phyloP scores from a whole-genome alignment of 139 green algal species.

The Picochlorum sp. region DNA sequence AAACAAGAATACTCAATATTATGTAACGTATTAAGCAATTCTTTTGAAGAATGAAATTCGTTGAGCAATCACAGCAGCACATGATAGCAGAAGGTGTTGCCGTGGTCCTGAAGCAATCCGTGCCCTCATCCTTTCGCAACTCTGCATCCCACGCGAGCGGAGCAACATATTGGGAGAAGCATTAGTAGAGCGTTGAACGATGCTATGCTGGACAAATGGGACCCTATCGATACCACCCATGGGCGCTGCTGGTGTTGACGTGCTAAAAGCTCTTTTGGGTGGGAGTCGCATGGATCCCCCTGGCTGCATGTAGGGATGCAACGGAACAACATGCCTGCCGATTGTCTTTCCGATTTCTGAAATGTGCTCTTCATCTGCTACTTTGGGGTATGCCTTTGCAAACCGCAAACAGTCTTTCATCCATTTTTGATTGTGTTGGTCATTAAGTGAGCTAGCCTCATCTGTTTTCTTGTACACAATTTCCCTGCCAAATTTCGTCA shows the following conservation, averaged over 20 bases:
- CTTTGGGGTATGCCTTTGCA: conserved; percentile 13
- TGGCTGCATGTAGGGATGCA: conserved; percentile 20
- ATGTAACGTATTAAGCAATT: too few relatives aligned
- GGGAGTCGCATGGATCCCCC: neutral
- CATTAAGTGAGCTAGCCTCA: neutral
- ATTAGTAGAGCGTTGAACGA: too few relatives aligned
- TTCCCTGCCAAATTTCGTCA: conserved; percentile 29
- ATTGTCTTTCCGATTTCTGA: neutral
- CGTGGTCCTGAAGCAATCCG: too few relatives aligned
- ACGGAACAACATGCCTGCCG: conserved; percentile 12
- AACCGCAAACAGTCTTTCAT: conserved; percentile 9
- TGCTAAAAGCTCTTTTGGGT: neutral
- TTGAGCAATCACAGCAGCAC: too few relatives aligned
- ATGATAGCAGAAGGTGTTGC: too few relatives aligned
- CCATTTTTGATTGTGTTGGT: conserved; percentile 13
- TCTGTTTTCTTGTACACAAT: conserved; percentile 14
- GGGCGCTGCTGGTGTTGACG: neutral
- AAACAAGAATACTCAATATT: too few relatives aligned
- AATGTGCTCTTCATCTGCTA: conserved; percentile 4
- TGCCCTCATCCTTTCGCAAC: too few relatives aligned
- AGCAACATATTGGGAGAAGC: too few relatives aligned
- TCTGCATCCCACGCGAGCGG: too few relatives aligned
- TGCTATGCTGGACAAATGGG: too few relatives aligned
- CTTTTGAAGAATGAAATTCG: too few relatives aligned
- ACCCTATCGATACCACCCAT: too few relatives aligned